Percentiles rank a stretch among this genome's conserved stretches.
Evolutionary conservation across 345 rosid genomes (phyloP).

Genomic region (Ricinus communis): DNA sequence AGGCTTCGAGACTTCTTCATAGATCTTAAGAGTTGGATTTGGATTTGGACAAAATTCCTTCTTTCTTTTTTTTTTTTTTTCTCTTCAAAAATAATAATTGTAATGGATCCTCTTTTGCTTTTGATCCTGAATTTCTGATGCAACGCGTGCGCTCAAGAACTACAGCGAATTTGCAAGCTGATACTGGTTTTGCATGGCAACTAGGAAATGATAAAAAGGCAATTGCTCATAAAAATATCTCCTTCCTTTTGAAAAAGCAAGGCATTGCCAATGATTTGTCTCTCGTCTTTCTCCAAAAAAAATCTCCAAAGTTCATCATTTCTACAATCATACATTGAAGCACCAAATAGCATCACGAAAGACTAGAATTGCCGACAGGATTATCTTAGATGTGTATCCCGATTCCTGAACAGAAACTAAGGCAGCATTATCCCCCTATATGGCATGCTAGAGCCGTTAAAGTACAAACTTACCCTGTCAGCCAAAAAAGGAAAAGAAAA

Average conservation of each 20-base stretch:
- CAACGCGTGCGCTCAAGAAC: constrained; percentile 1
- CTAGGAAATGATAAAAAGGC: not conserved
- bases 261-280: too few species aligned
- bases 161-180: not conserved
- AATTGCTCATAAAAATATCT: not conserved
- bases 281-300: not conserved
- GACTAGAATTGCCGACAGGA: too few species aligned
- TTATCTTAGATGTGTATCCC: too few species aligned
- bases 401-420: too few species aligned
- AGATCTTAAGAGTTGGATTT: not conserved
- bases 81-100: not conserved
- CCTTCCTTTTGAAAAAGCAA: not conserved
- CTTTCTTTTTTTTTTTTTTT: too few species aligned
- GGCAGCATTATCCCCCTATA: too few species aligned
- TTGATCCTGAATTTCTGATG: not conserved
- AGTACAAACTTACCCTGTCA: too few species aligned
- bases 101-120: not conserved
- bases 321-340: too few species aligned
- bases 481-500: too few species aligned
- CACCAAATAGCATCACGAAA: too few species aligned
- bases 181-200: not conserved
- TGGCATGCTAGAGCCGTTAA: too few species aligned
- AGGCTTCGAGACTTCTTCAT: not conserved
- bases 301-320: not conserved
- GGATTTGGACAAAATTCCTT: too few species aligned